These are phyloP conservation scores for Mycena alexandri DNA, from an alignment of 768 basidiomycete genomes.

Conservation along the genomic window DNA sequence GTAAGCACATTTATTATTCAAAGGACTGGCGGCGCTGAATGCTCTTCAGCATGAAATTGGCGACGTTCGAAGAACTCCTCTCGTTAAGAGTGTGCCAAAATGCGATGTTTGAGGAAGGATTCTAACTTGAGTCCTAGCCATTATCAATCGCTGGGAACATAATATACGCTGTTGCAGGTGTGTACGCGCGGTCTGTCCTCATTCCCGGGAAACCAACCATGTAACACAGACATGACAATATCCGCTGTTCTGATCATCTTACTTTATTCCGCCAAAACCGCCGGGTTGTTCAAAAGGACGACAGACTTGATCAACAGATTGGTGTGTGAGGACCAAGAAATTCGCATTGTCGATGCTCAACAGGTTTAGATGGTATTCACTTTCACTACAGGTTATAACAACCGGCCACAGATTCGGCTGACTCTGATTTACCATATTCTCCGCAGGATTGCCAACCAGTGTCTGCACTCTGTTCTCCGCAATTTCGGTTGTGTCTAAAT, in stretches of 20 bases:
- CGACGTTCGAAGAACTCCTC: no score
- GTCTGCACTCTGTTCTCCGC: slow-evolving; percentile 3
- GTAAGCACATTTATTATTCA: background rate
- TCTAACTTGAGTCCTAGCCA: background rate
- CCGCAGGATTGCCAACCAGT: slow-evolving; percentile 13
- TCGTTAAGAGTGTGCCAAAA: no score
- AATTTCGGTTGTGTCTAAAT: slow-evolving; percentile 2
- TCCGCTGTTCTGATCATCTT: slow-evolving; percentile 4
- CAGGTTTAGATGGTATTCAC: slow-evolving; percentile 13
- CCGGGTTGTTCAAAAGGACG: slow-evolving; percentile 1
- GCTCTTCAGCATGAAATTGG: slow-evolving; percentile 12
- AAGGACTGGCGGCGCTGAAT: background rate
- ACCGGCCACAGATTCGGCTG: background rate
- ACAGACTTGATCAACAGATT: slow-evolving; percentile 25
- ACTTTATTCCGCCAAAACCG: slow-evolving; percentile 3
- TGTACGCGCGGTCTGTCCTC: background rate
- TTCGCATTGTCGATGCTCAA: background rate
- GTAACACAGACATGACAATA: slow-evolving; percentile 17
- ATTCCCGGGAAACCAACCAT: background rate
- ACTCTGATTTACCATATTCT: background rate
- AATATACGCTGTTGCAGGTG: background rate
- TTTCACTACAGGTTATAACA: slow-evolving; percentile 6
- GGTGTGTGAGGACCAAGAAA: background rate
- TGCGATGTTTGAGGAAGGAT: no score
- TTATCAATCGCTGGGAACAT: background rate